A percentile compares a stretch with the other conserved stretches of the same genome.
phyloP scores from a whole-genome alignment of 1,284 basidiomycete species.

The Tetrapyrgos nigripes region DNA sequence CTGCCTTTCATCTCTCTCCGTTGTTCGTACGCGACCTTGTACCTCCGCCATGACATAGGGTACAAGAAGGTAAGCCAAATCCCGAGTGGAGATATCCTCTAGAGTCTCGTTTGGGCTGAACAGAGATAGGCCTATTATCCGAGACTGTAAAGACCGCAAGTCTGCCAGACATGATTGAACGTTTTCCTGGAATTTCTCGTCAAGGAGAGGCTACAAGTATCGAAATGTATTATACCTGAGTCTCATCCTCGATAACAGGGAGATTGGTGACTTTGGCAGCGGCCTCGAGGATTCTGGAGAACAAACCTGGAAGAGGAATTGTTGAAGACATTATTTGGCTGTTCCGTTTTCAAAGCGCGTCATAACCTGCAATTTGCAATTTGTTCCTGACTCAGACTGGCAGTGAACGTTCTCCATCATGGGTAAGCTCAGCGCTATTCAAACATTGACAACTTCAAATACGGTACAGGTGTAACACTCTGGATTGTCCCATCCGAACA shows the following conservation, averaged over 20 bases:
- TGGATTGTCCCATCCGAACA: constrained; percentile 54
- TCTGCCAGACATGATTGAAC: constrained; percentile 60
- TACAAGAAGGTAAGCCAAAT: constrained; percentile 83
- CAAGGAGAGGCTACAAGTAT: neutral
- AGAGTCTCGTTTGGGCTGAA: constrained; percentile 89
- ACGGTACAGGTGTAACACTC: constrained; percentile 38
- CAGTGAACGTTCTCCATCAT: neutral
- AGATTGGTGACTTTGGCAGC: constrained; percentile 51
- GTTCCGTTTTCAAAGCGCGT: neutral
- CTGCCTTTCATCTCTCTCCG: constrained; percentile 65
- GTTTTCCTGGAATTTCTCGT: constrained; percentile 52
- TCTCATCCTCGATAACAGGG: constrained; percentile 53
- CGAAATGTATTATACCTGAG: constrained; percentile 48
- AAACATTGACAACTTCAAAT: neutral
- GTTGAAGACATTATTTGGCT: constrained; percentile 8
- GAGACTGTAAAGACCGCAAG: constrained; percentile 54
- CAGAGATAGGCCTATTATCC: constrained; percentile 67
- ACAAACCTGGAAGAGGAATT: constrained; percentile 14
- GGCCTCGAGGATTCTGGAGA: constrained; percentile 22
- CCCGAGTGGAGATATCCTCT: constrained; percentile 84
- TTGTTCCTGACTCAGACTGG: too few species aligned
- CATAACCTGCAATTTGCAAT: neutral
- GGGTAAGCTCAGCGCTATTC: neutral
- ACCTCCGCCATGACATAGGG: constrained; percentile 79
- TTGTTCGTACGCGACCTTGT: constrained; percentile 68